Conservation (phyloP, 345 rosid species). For the Salix udensis region DNA sequence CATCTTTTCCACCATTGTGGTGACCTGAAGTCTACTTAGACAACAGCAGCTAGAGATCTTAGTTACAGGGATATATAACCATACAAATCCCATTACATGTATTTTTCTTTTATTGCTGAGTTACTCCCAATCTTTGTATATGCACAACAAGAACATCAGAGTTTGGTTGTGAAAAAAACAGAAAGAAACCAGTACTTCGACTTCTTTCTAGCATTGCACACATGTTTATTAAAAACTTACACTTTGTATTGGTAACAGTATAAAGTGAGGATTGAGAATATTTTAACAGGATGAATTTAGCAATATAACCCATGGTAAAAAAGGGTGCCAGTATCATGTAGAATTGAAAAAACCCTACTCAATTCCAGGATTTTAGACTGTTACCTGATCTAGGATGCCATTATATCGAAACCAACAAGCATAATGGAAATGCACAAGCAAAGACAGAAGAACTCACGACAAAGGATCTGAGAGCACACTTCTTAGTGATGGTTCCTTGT, state of each 20-base stretch:
- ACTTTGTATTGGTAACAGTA: not conserved
- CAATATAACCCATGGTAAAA: not conserved
- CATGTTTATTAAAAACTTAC: not conserved
- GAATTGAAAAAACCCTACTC: not conserved
- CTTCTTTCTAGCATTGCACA: not conserved
- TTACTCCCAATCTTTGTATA: not conserved
- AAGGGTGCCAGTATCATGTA: not conserved
- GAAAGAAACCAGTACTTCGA: not conserved
- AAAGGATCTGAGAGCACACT: slow-evolving; percentile 92
- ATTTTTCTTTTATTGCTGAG: not conserved
- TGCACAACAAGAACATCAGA: not conserved
- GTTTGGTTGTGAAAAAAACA: not conserved
- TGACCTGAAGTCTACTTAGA: not conserved
- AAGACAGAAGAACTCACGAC: slow-evolving; percentile 63
- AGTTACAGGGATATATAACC: not conserved
- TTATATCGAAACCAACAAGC: slow-evolving; percentile 1
- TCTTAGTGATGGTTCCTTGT: slow-evolving; percentile 86
- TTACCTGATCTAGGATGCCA: not conserved
- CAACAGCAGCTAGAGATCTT: not conserved
- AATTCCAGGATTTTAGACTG: not conserved
- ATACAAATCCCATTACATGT: not conserved
- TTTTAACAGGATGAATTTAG: not conserved
- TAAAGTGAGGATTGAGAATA: not conserved
- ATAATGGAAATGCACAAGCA: slow-evolving; percentile 16
- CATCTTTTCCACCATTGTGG: not conserved